Conservation (phyloP, 1,284 basidiomycete species). For the Schizophyllum amplum region DNA sequence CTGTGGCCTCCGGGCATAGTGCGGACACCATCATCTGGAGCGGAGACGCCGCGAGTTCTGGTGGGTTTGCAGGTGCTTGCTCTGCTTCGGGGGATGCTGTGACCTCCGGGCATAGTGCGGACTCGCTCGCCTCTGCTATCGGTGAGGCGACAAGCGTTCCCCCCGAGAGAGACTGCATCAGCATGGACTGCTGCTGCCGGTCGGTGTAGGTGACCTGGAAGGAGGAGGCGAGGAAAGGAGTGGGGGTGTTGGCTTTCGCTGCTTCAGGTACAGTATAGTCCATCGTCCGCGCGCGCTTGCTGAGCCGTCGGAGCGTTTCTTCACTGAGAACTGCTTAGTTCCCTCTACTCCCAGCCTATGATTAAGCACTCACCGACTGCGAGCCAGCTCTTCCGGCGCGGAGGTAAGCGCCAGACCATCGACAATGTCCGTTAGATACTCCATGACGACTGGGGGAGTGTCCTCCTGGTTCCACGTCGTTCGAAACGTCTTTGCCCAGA, state of each 20-base stretch:
- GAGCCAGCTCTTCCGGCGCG: neutral
- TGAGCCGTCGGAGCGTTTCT: neutral
- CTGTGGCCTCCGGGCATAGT: neutral
- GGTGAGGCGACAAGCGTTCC: neutral
- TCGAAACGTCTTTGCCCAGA: neutral
- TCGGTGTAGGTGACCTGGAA: neutral
- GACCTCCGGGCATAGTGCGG: neutral
- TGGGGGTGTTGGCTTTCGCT: neutral
- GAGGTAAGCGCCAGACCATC: neutral
- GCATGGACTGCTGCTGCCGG: neutral
- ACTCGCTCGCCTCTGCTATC: neutral
- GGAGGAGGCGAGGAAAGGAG: neutral
- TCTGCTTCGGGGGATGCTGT: too few species aligned
- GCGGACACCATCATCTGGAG: neutral
- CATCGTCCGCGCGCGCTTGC: neutral
- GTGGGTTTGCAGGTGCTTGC: too few species aligned
- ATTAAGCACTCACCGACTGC: neutral
- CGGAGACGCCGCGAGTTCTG: too few species aligned
- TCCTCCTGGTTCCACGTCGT: neutral
- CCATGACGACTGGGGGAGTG: neutral
- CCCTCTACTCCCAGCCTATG: too few species aligned
- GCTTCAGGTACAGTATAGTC: neutral
- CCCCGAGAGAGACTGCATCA: neutral
- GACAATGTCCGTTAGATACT: neutral
- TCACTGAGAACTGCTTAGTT: neutral